Percentiles rank a stretch among this genome's conserved stretches.
Conservation (phyloP, 345 rosid genomes). For the Camelina laxa region DNA sequence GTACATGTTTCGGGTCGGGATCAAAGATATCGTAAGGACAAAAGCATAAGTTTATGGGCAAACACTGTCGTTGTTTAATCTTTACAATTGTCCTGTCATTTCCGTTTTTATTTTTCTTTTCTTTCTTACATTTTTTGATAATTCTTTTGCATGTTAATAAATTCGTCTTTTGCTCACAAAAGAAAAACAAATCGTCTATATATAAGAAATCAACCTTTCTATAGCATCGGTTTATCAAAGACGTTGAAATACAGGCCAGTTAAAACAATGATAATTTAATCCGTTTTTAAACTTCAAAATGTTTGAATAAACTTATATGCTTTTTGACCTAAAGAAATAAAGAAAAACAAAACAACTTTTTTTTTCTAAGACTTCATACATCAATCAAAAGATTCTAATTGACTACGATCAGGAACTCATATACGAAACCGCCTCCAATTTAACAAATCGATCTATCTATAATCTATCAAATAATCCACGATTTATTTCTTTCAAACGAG, state of each 20-base stretch:
- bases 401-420: constrained; percentile 20
- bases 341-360: background rate
- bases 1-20: constrained; percentile 36
- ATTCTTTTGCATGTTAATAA: background rate
- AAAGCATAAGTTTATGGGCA: constrained; percentile 41
- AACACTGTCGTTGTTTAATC: constrained; percentile 42
- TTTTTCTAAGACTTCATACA: background rate
- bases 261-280: background rate
- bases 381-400: constrained; percentile 16
- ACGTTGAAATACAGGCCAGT: constrained; percentile 12
- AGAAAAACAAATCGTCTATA: no score
- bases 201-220: no score
- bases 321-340: background rate
- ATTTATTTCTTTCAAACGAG: background rate
- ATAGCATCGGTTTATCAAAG: constrained; percentile 5
- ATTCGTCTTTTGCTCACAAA: no score
- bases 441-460: constrained; percentile 12
- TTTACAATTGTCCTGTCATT: constrained; percentile 39
- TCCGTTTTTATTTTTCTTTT: constrained; percentile 21
- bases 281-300: constrained; percentile 1
- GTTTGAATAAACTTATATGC: constrained; percentile 22
- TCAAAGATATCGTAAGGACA: constrained; percentile 28
- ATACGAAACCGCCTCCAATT: constrained; percentile 28
- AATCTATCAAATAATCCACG: background rate
- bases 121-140: constrained; percentile 19